Base-by-base conservation (phyloP, 352 stramenopile genomes). In the Peronosclerospora sorghi region DNA sequence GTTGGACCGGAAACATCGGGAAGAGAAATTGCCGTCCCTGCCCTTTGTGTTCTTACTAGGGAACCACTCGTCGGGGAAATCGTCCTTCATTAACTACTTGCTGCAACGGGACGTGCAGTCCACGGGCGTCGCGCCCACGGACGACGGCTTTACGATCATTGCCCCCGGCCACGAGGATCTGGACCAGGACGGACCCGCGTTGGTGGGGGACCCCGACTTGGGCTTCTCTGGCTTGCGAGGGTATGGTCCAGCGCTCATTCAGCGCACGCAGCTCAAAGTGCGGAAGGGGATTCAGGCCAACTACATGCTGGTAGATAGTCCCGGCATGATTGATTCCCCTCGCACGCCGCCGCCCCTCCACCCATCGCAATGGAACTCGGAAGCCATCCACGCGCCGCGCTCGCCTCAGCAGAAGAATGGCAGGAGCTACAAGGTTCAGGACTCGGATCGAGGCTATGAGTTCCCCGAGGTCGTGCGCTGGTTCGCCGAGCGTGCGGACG, bases 61-160 rank as follows among this genome's bases (percentile, higher is more conserved):
- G 18, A 99, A 99, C 72, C 96, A 99, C 67, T 98, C 91, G 45
- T 97, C 78, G 4, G 96, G 96, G 41, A 99, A 99, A 64, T 97
- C 84, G 2, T 96, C 81, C 24, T 99, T 99, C 52, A 98, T 99
- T 65, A 99, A 99, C 66, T 97, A 98, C 54, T 64, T 99, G 23
- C 55, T 98, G 15, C 78, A 96, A 47, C 73, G 94, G 12, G 68
- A 90, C 21, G 85, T 99, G 41, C 96, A 99, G 81, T 97, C 80
- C 29, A 96, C 96, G 3, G 96, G 96, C n/a, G 96, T 99, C 8
- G 96, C 96, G n/a, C 96, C 96, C 7, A 99, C 96, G 0, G 96
- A 99, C 73, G 96, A 99, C 66, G 90, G 90, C 21, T 98, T 99
- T 63, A 99, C 96, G 8, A 97, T 99, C 51, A 98, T 99, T 56